Evolutionary conservation across 176 grass and related monocot genomes (phyloP).

Genomic region (Alopecurus myosuroides): DNA sequence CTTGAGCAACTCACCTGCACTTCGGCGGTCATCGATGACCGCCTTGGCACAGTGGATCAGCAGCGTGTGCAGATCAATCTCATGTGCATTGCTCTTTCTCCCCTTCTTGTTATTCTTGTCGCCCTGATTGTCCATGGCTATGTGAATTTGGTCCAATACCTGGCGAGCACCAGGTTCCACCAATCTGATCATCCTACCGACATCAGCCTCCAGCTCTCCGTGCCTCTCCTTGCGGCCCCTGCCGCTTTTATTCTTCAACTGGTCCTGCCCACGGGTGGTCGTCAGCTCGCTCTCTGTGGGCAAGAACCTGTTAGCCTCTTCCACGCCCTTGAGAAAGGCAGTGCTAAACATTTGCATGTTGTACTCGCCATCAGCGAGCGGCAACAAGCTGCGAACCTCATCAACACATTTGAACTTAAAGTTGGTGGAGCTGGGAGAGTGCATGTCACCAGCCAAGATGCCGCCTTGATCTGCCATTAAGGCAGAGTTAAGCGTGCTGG

Average conservation of each 20-base stretch:
- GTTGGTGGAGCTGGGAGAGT: background rate
- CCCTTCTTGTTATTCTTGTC: background rate
- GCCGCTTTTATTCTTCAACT: background rate
- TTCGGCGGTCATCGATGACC: conserved; percentile 29
- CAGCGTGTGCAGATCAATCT: conserved; percentile 46
- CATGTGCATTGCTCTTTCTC: background rate
- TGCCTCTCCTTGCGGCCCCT: conserved; percentile 35
- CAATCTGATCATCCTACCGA: conserved; percentile 31
- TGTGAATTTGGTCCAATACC: conserved; percentile 37
- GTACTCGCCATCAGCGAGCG: background rate
- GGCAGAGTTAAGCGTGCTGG: background rate
- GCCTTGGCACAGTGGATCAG: conserved; percentile 53
- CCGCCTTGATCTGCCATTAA: background rate
- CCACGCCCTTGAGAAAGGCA: conserved; percentile 35
- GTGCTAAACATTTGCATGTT: background rate
- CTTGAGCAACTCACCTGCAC: conserved; percentile 37
- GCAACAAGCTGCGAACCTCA: background rate
- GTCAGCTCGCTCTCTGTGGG: conserved; percentile 20
- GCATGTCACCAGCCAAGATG: background rate
- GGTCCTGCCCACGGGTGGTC: background rate
- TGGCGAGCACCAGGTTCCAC: conserved; percentile 23
- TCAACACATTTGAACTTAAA: background rate
- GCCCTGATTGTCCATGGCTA: background rate
- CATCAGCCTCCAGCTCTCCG: conserved; percentile 17
- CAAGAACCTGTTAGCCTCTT: conserved; percentile 59